Evolutionary conservation across 2,329 filamentous ascomycete species (phyloP), one percentile per base, ranked within the genome.

Genomic region (Epichloe scottii): DNA sequence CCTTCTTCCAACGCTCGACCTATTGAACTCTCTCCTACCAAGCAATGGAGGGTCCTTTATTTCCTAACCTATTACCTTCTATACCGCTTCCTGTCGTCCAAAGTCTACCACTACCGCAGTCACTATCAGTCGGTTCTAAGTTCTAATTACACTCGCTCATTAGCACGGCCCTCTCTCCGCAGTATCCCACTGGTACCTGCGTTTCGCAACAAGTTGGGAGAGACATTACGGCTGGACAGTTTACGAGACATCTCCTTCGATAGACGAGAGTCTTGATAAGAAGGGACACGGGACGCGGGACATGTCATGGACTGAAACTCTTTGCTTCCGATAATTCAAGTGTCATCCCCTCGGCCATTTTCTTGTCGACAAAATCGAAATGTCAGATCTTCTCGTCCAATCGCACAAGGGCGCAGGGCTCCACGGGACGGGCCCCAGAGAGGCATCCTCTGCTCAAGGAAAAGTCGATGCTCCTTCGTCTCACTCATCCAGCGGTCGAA

Each of bases 331-430:
- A 30, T 30, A 30, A 30, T 30, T 10, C 41, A 43, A 43, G 12
- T 43, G 38, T 19, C 38, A n/a, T 39, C 38, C n/a, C 37, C 38
- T 39, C 10, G 1, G 15, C 38, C 38, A n/a, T n/a, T 23, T 15
- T 42, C 11, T 33, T n/a, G 10, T 38, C 42, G 23, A 26, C 17
- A 46, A 14, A n/a, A 21, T 46, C 35, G 33, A 23, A n/a, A 53
- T 53, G 51, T 30, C 48, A 17, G 44, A 53, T 33, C 51, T 53
- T 38, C 17, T 53, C 17, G 14, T 53, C 14, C 48, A 50, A 37
- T 15, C 45, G 21, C 48, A 51, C 40, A 48, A 43, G 34, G 23
- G 34, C 37, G n/a, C 48, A 40, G 35, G 44, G 5, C 51, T 38
- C 23, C 39, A 48, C 17, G 51, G 30, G 4, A 7, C 44, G n/a